phyloP scores from a whole-genome alignment of 163 green algal genomes.

The Chlamydomonas reinhardtii region DNA sequence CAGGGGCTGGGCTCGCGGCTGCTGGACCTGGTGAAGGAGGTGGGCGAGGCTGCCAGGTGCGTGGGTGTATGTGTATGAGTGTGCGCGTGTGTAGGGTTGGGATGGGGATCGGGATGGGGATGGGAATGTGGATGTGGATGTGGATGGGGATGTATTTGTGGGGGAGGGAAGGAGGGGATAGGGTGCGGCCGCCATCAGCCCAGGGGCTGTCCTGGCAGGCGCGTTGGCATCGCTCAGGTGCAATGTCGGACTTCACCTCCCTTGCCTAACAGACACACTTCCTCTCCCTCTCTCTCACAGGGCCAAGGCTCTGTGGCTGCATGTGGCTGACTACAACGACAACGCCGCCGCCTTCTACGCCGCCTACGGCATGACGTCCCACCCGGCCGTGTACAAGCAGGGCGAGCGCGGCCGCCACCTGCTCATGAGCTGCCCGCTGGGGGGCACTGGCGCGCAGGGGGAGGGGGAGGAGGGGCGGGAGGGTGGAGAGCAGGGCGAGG shows the following conservation, averaged over 20 bases:
- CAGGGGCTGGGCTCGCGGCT: slow-evolving; percentile 43
- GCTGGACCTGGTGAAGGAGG: slow-evolving; percentile 43
- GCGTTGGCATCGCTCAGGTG: not conserved
- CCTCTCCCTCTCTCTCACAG: slow-evolving; percentile 1
- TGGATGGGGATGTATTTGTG: no score
- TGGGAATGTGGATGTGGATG: no score
- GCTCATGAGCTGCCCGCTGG: slow-evolving; percentile 33
- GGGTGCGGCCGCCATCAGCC: no score
- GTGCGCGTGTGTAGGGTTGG: no score
- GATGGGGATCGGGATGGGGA: no score
- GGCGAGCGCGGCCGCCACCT: slow-evolving; percentile 32
- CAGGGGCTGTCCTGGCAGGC: not conserved
- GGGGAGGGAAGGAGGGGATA: no score
- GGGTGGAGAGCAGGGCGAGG: no score
- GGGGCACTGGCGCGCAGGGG: no score
- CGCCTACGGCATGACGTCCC: slow-evolving; percentile 27
- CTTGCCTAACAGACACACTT: no score
- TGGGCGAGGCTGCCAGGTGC: slow-evolving; percentile 40
- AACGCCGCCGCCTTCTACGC: slow-evolving; percentile 54
- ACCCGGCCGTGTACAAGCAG: slow-evolving; percentile 19
- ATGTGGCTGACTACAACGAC: slow-evolving; percentile 58
- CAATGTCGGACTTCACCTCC: no score
- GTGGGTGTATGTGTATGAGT: not conserved
- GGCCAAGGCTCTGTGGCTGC: slow-evolving; percentile 47
- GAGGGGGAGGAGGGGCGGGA: not conserved